A percentile compares a stretch with the other conserved stretches of the same genome.
Conservation (phyloP, 208 protist genomes). For the Angomonas ambiguus region DNA sequence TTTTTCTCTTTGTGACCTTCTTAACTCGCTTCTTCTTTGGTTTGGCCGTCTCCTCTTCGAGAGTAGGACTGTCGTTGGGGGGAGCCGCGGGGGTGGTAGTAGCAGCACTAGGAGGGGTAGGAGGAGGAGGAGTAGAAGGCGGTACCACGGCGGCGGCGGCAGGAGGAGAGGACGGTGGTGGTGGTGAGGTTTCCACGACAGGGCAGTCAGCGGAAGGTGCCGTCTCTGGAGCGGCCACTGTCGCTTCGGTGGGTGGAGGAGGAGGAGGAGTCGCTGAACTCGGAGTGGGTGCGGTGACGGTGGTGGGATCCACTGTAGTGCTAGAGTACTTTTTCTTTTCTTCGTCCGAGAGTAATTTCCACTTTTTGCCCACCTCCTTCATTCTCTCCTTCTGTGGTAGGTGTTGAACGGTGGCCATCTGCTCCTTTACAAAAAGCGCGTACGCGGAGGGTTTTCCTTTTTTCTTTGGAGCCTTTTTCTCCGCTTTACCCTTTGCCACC, state of each 20-base stretch:
- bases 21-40: not conserved
- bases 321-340: conserved; percentile 17
- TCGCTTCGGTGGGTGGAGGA: not conserved
- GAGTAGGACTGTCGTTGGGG: not conserved
- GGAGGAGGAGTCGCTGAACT: not conserved
- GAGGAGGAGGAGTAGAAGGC: not conserved
- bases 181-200: not conserved
- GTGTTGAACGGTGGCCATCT: conserved; percentile 51
- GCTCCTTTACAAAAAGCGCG: conserved; percentile 57
- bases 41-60: not conserved
- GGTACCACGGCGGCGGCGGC: not conserved
- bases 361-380: conserved; percentile 46
- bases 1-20: not conserved
- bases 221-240: not conserved
- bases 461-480: not conserved
- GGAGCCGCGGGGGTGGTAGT: not conserved
- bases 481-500: conserved; percentile 1
- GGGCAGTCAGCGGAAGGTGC: no score
- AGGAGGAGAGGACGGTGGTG: not conserved
- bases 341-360: conserved; percentile 32
- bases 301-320: not conserved
- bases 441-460: conserved; percentile 29
- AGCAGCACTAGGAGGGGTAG: not conserved
- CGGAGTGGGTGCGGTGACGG: not conserved
- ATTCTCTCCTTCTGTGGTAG: conserved; percentile 47